Evolutionary conservation across 2,329 filamentous ascomycete species (phyloP), one percentile per base, ranked within the genome.

Genomic region (Ceratocystis cacaofunesta): DNA sequence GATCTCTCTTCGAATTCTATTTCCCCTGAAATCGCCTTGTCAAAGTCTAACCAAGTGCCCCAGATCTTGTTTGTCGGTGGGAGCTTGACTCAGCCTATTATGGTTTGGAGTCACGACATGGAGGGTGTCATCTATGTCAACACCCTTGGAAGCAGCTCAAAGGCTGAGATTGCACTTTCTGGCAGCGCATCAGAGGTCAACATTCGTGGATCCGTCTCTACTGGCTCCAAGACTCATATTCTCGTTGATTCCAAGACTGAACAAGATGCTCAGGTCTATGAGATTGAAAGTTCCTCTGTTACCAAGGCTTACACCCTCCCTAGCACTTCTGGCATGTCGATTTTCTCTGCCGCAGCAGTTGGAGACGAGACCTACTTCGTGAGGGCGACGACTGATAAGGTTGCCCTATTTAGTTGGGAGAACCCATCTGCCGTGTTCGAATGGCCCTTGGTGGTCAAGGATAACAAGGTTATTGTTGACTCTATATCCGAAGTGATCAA

Each of bases 361-460:
- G 88, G 86, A 67, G 85, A 88, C 22, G 92, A 94, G 71, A 87
- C 96, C 6, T 96, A 90, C 77, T 96, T 97, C 73, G 92, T 89
- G 1, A 85, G 92, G 67, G 80, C 94, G 68, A 91, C 89, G 0
- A 78, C 85, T 43, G 84, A 87, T 7, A 89, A 95, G 71, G 79
- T 90, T 1, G 79, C 82, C 36, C 79, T 96, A 30, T 80, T 89
- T 5, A 90, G 89, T 1, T 95, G 91, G 0, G 79, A 79, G 32
- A 94, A 90, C 0, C 84, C 92, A 69, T 85, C 81, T n/a, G 76
- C 91, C 48, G 78, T 96, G 41, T 88, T 85, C 15, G 83, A 85
- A 64, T 96, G 90, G 90, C 75, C 82, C 1, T 73, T 87, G 30
- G 81, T 83, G 67, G 69, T 76, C 1, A 72, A 73, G 3, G 70